Percentiles rank a stretch among this genome's conserved stretches.
Conservation (phyloP, 176 grass and related monocot species). For the Bromus sterilis region DNA sequence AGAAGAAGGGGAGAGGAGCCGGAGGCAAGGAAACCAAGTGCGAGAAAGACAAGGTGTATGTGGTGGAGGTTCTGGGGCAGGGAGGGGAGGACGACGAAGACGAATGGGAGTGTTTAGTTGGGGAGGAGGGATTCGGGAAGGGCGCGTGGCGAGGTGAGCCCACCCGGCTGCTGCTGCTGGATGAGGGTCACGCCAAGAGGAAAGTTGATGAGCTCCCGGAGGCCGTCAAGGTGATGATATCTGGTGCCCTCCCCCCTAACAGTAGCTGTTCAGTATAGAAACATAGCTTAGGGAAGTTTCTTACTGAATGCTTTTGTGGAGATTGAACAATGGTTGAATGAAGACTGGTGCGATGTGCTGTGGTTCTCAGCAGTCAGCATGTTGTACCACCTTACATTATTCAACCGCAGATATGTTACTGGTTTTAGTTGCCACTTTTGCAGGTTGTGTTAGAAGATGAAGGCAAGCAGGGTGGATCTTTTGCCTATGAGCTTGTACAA, state of each 20-base stretch:
- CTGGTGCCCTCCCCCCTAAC: slow-evolving; percentile 12
- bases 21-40: neutral
- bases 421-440: neutral
- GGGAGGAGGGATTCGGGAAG: slow-evolving; percentile 38
- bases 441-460: slow-evolving; percentile 60
- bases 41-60: slow-evolving; percentile 26
- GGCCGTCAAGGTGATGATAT: slow-evolving; percentile 60
- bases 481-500: slow-evolving; percentile 59
- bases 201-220: slow-evolving; percentile 47
- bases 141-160: slow-evolving; percentile 48
- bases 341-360: neutral
- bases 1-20: slow-evolving; percentile 20
- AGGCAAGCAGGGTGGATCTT: slow-evolving; percentile 29
- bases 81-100: slow-evolving; percentile 24
- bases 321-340: neutral
- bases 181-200: slow-evolving; percentile 55
- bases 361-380: neutral
- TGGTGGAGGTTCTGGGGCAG: slow-evolving; percentile 38
- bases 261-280: neutral
- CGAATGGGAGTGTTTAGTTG: slow-evolving; percentile 63
- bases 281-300: neutral
- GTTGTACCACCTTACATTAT: neutral
- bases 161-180: slow-evolving; percentile 66
- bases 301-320: neutral
- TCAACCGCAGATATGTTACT: slow-evolving; percentile 13